A percentile compares a stretch with the other conserved stretches of the same genome.
These are phyloP conservation scores for Uronychia binucleata DNA, from an alignment of 73 alveolate species.

Conservation along the genomic window DNA sequence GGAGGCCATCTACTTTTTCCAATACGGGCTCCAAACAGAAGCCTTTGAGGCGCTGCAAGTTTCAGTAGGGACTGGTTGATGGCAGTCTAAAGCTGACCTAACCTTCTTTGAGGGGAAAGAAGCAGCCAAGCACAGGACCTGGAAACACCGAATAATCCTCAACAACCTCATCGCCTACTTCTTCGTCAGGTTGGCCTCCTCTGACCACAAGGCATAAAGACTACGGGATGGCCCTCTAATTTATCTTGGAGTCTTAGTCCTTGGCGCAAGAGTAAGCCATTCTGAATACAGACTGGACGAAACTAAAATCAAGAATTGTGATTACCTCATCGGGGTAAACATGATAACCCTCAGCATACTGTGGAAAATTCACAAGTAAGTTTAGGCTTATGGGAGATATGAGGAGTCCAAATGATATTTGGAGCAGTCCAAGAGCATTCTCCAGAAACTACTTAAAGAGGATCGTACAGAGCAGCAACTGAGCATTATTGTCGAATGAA, in stretches of 20 bases:
- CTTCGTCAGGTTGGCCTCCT: too few species aligned
- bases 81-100: neutral
- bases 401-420: neutral
- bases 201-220: neutral
- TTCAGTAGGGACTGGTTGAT: neutral
- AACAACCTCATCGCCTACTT: neutral
- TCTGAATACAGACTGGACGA: neutral
- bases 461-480: neutral
- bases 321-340: neutral
- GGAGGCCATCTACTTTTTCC: neutral
- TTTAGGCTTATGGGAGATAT: neutral
- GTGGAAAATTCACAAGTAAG: neutral
- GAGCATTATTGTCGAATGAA: neutral
- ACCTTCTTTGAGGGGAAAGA: neutral
- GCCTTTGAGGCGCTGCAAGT: neutral
- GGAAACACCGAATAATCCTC: neutral
- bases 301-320: neutral
- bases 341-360: neutral
- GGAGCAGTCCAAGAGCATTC: neutral
- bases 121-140: neutral
- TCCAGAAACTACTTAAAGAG: neutral
- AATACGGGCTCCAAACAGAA: neutral
- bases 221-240: neutral
- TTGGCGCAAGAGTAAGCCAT: neutral
- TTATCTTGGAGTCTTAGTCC: neutral